phyloP scores from a whole-genome alignment of 2,329 filamentous ascomycete genomes.

The Epichloe gansuensis region DNA sequence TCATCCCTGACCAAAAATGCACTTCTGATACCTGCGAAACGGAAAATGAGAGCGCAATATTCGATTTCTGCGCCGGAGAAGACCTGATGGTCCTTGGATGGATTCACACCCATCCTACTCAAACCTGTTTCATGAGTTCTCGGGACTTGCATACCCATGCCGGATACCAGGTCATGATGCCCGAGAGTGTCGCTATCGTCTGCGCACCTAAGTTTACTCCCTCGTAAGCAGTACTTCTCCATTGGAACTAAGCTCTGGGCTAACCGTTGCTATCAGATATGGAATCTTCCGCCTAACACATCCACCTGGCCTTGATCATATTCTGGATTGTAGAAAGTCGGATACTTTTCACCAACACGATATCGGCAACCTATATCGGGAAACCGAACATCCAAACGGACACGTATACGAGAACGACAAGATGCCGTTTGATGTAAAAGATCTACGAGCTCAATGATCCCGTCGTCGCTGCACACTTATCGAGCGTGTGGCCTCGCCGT shows the following conservation, averaged over 20 bases:
- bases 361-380: constrained; percentile 62
- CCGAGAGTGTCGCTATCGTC: constrained; percentile 92
- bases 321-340: constrained; percentile 64
- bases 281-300: constrained; percentile 90
- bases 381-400: constrained; percentile 52
- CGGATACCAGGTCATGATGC: constrained; percentile 91
- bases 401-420: constrained; percentile 59
- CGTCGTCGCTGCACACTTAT: no score
- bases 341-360: constrained; percentile 73
- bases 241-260: not conserved
- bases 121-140: constrained; percentile 96
- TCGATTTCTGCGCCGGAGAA: constrained; percentile 79
- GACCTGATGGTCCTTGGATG: constrained; percentile 82
- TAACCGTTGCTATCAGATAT: constrained; percentile 41
- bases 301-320: constrained; percentile 77
- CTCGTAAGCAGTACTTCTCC: constrained; percentile 42
- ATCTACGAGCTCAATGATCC: constrained; percentile 28
- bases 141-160: constrained; percentile 87
- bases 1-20: constrained; percentile 83
- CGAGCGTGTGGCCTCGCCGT: not conserved
- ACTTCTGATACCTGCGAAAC: constrained; percentile 94
- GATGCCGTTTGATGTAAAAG: constrained; percentile 47
- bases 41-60: constrained; percentile 69
- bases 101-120: constrained; percentile 96
- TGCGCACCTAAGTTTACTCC: constrained; percentile 75